Conservation (phyloP, 495 filamentous ascomycete species). For the Mytilinidion resinicola region DNA sequence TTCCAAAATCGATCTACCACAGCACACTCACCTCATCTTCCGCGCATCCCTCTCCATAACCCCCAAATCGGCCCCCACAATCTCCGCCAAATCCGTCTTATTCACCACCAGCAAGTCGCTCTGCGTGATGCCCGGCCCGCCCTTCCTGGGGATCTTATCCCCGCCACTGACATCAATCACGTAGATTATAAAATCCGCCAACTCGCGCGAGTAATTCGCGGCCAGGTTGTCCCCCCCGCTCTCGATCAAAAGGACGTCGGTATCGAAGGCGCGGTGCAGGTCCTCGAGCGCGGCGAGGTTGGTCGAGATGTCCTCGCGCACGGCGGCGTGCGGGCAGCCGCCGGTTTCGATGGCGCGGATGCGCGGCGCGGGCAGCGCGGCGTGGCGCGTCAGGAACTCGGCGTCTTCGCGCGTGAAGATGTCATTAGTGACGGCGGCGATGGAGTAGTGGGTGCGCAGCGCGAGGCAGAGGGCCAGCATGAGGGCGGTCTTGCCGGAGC, state of each 20-base stretch:
- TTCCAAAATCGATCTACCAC: not conserved
- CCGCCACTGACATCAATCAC: constrained; percentile 97
- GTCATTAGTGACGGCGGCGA: constrained; percentile 97
- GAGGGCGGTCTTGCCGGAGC: constrained; percentile 93
- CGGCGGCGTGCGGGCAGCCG: constrained; percentile 94
- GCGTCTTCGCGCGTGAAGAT: constrained; percentile 97
- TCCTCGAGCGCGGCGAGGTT: constrained; percentile 90
- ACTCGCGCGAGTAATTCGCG: constrained; percentile 87
- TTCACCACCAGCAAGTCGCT: constrained; percentile 89
- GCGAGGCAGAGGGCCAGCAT: constrained; percentile 85
- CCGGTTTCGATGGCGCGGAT: constrained; percentile 97
- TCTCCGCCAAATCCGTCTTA: constrained; percentile 90
- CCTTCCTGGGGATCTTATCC: constrained; percentile 94
- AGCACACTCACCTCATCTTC: constrained; percentile 56
- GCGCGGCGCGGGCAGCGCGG: constrained; percentile 70
- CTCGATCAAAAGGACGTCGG: constrained; percentile 82
- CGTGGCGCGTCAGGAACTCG: constrained; percentile 86
- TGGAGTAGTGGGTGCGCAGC: constrained; percentile 68
- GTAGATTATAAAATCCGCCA: constrained; percentile 96
- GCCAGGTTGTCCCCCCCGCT: constrained; percentile 93
- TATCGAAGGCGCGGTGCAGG: constrained; percentile 67
- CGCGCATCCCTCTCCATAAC: constrained; percentile 95
- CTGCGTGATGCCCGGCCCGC: constrained; percentile 94
- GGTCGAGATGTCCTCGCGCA: constrained; percentile 90
- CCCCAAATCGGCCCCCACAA: constrained; percentile 79